These are phyloP conservation scores for Collariella sp. DNA, from an alignment of 495 filamentous ascomycete species.

Conservation along the genomic window DNA sequence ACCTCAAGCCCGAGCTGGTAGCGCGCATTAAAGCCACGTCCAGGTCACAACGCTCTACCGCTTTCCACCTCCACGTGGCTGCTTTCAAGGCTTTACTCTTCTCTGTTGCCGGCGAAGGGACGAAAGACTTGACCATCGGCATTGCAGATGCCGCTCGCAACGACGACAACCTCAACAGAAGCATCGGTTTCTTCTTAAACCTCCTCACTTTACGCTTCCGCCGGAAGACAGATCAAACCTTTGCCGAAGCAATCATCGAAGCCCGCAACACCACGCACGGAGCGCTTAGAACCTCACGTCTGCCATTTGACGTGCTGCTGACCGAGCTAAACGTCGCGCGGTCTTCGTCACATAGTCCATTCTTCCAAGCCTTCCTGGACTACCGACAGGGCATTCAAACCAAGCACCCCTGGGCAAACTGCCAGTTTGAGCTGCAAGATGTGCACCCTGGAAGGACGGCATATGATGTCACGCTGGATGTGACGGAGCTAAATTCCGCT, in stretches of 20 bases:
- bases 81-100: no score
- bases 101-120: no score
- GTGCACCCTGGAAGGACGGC: background rate
- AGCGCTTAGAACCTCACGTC: constrained; percentile 19
- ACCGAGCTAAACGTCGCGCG: constrained; percentile 22
- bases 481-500: no score
- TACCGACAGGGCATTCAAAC: constrained; percentile 23
- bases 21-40: no score
- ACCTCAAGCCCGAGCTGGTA: no score
- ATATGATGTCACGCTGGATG: constrained; percentile 22
- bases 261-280: constrained; percentile 8
- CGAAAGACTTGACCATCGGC: no score
- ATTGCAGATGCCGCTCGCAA: no score
- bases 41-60: no score
- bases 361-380: constrained; percentile 35
- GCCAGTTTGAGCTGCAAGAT: constrained; percentile 4
- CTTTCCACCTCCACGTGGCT: no score
- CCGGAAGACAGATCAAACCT: background rate
- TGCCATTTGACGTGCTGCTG: constrained; percentile 30
- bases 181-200: constrained; percentile 41
- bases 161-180: no score
- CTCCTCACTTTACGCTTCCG: constrained; percentile 38
- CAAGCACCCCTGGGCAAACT: background rate
- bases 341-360: constrained; percentile 16
- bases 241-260: constrained; percentile 7